Conservation (phyloP, 441 rosid species). For the Euphorbia schlechtendalii region DNA sequence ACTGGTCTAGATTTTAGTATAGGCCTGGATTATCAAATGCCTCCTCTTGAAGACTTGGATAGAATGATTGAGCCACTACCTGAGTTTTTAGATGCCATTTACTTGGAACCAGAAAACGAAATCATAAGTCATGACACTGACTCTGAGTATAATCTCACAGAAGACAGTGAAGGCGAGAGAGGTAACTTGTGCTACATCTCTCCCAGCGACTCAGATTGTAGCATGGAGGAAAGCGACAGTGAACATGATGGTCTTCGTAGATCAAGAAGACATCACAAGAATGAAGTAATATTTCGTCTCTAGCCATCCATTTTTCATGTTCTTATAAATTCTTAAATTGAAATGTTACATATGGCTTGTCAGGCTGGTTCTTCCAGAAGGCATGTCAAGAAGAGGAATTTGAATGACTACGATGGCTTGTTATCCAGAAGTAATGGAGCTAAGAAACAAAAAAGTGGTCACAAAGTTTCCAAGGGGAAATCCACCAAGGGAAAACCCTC, state of each 20-base stretch:
- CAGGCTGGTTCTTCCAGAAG: constrained; percentile 78
- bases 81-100: constrained; percentile 69
- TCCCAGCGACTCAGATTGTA: constrained; percentile 59
- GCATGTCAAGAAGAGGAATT: constrained; percentile 68
- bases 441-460: constrained; percentile 49
- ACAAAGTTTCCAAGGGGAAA: constrained; percentile 46
- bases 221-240: constrained; percentile 50
- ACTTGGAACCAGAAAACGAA: constrained; percentile 88
- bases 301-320: constrained; percentile 12
- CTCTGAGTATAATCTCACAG: constrained; percentile 84
- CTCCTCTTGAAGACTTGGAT: constrained; percentile 84
- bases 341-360: constrained; percentile 17
- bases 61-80: constrained; percentile 69
- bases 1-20: constrained; percentile 81
- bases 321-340: constrained; percentile 6
- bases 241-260: constrained; percentile 54
- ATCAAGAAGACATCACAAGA: constrained; percentile 68
- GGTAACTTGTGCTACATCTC: constrained; percentile 51
- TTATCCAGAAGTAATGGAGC: constrained; percentile 34
- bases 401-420: constrained; percentile 47
- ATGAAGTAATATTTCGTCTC: constrained; percentile 35
- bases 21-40: constrained; percentile 80
- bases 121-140: constrained; percentile 76
- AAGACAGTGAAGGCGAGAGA: constrained; percentile 75
- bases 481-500: constrained; percentile 53